Percentiles rank a stretch among this genome's conserved stretches.
Conservation (phyloP, 1,284 basidiomycete genomes). For the Coriolopsis trogii region DNA sequence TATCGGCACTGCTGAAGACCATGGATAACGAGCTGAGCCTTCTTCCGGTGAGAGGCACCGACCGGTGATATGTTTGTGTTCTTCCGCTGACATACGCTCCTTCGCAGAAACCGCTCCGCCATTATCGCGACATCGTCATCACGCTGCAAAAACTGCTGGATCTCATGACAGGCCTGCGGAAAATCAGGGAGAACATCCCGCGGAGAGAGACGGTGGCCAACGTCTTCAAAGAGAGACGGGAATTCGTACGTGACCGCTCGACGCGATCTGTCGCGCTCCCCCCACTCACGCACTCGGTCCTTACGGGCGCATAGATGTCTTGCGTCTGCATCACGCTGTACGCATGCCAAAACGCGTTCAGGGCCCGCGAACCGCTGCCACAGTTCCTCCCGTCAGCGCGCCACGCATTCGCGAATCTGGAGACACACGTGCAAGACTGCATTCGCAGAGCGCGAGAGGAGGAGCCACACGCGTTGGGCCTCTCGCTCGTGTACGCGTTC, state of each 20-base stretch:
- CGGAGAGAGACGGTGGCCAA: conserved; percentile 45
- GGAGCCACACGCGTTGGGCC: conserved; percentile 36
- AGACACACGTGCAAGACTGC: conserved; percentile 40
- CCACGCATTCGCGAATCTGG: conserved; percentile 42
- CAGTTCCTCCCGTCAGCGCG: conserved; percentile 53
- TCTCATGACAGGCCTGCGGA: conserved; percentile 48
- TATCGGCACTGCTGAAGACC: conserved; percentile 42
- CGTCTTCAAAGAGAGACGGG: conserved; percentile 47
- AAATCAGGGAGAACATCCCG: conserved; percentile 52
- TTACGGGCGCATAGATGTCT: conserved; percentile 42
- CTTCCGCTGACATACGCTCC: neutral
- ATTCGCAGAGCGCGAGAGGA: conserved; percentile 35
- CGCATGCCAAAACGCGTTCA: conserved; percentile 54
- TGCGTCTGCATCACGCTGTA: conserved; percentile 51
- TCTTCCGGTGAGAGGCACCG: conserved; percentile 42
- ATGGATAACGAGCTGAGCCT: conserved; percentile 55
- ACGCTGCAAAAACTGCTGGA: conserved; percentile 49
- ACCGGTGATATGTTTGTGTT: neutral
- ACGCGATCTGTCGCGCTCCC: neutral
- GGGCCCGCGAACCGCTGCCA: conserved; percentile 49
- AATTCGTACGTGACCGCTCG: conserved; percentile 41
- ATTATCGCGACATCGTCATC: conserved; percentile 44
- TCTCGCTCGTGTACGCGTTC: conserved; percentile 46
- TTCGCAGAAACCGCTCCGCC: conserved; percentile 51
- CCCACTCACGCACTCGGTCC: too few species aligned